Base-by-base conservation (phyloP, 2,329 filamentous ascomycete species). In the Paramyrothecium sp. region DNA sequence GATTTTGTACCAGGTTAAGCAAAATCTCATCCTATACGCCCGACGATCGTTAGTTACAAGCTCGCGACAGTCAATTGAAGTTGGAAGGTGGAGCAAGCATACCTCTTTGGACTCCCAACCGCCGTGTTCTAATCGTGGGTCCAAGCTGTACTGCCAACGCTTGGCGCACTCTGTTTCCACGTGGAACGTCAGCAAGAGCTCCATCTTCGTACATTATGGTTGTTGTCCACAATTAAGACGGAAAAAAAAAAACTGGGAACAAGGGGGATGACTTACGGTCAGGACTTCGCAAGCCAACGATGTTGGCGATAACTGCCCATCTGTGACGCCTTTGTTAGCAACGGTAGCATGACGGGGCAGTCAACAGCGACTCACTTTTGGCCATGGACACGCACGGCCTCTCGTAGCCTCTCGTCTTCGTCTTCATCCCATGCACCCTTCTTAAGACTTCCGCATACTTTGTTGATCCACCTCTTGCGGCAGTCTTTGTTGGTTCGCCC, bases 401-500 rank as follows among this genome's bases (percentile, higher is more conserved):
- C 73, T 2, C 59, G 53, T 16, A 67, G 47, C 2, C 54, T 54
- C 33, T 61, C 53, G 41, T 67, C 76, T 26, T 58, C 56, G 21
- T 51, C 53, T 16, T 56, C 54, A 41, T 48, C 50, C 56, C 56
- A 78, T 34, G 71, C 65, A 3, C 75, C 75, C 60, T 76, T 78
- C 56, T 71, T 76, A 33, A 77, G 63, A 13, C 62, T 70, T 63
- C 58, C 72, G 63, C 54, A 67, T 62, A 59, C 73, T 67, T 77
- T 77, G 49, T 70, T 68, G 21, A 62, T 54, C 74, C 74, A 78
- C 47, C 75, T 67, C 59, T 78, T 78, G 19, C 75, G 69, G 55
- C 75, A 78, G 61, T 78, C 75, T 59, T 78, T 78, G 62, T 78
- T 78, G 16, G 71, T 73, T 55, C 75, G 65, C 8, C 71, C 71